Base-by-base conservation (phyloP, 495 filamentous ascomycete genomes). In the Daldinia concentrica region DNA sequence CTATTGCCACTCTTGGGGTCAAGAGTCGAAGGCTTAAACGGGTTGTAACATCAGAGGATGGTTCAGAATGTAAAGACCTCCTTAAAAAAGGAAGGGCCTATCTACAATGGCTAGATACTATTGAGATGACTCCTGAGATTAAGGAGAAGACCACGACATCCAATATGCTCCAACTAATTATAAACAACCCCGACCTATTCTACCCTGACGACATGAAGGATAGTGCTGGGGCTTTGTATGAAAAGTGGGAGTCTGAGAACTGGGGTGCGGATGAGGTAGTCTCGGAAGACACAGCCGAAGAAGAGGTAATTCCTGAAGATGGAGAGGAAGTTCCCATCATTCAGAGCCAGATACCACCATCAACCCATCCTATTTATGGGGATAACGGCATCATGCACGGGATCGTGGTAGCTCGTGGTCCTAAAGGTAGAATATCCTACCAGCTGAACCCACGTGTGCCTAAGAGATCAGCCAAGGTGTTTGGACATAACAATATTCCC, bases 401-500 rank as follows among this genome's bases (percentile, higher is more conserved):
- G 14, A 55, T 86, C 4, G 45, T 72, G 4, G 41, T 75, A 8
- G 59, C 58, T 1, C 61, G 54, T 0, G 48, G 55, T 4, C n/a
- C 29, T 1, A 58, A 11, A 0, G 79, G 77, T 1, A 56, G 39
- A 9, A 57, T 26, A 11, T 63, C 58, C 0, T 80, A 80, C 29
- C 62, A 30, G 0, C 59, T 84, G 1, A 74, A 85, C 58, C 75
- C 67, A 1, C 34, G 34, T 0, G 78, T 78, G 24, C 58, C 62
- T 0, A 22, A 64, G 22, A 51, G 63, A 37, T 62, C 72, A 36
- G 64, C 78, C 1, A 79, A 79, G 6, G 77, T 82, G 0, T 81
- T 81, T 56, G 86, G 86, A 0, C 71, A 83, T 41, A 87, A 87
- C 58, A 72, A 74, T 4, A 69, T 86, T 9, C 12, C 4, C 0